These are phyloP conservation scores for Aureobasidium sp. DNA, from an alignment of 2,329 filamentous ascomycete species.

Conservation along the genomic window DNA sequence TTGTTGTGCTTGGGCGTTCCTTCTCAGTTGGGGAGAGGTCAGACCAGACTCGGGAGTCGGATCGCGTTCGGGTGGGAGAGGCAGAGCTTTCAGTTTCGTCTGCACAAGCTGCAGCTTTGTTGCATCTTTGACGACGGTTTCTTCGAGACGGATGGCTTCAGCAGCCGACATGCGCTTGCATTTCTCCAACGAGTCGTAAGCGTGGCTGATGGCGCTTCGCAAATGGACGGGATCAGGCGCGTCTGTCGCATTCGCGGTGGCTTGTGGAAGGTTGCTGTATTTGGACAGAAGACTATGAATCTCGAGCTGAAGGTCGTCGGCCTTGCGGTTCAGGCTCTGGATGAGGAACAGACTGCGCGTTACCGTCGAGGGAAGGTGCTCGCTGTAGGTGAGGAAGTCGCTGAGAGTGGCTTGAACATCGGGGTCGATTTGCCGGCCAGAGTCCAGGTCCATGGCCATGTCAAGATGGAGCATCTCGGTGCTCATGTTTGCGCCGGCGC, in stretches of 20 bases:
- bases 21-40: conserved; percentile 25
- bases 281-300: conserved; percentile 40
- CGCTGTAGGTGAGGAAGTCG: conserved; percentile 61
- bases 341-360: conserved; percentile 55
- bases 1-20: conserved; percentile 12
- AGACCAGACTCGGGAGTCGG: conserved; percentile 38
- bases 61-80: conserved; percentile 51
- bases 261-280: conserved; percentile 43
- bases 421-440: conserved; percentile 36
- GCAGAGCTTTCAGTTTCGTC: conserved; percentile 52
- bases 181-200: conserved; percentile 37
- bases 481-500: conserved; percentile 11
- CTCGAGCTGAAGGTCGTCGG: conserved; percentile 32
- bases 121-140: conserved; percentile 30
- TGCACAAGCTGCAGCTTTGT: conserved; percentile 51
- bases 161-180: conserved; percentile 28
- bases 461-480: conserved; percentile 12
- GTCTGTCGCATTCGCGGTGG: conserved; percentile 34
- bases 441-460: conserved; percentile 13
- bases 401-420: conserved; percentile 58
- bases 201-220: conserved; percentile 48
- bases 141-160: conserved; percentile 25
- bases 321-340: conserved; percentile 39
- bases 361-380: conserved; percentile 58
- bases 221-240: conserved; percentile 44